A percentile compares a stretch with the other conserved stretches of the same genome.
phyloP scores from a whole-genome alignment of 31 red algal species.

The Asparagopsis taxiformis region DNA sequence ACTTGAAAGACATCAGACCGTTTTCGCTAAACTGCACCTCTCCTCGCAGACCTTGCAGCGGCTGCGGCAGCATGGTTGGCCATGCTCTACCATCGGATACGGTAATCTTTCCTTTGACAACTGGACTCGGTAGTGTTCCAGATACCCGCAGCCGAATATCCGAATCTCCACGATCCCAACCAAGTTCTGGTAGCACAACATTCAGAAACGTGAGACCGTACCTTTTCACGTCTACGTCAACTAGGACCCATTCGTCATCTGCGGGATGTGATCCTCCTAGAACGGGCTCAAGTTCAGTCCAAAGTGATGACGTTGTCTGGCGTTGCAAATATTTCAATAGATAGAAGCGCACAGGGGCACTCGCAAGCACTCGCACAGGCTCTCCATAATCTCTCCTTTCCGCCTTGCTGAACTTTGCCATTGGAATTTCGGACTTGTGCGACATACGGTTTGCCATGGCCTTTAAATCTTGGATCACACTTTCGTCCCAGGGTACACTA shows the following conservation, averaged over 20 bases:
- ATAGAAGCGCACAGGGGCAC: slow-evolving; percentile 58
- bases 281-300: slow-evolving; percentile 27
- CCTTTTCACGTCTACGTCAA: slow-evolving; percentile 49
- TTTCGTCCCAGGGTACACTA: slow-evolving; percentile 22
- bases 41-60: slow-evolving; percentile 23
- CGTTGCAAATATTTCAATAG: slow-evolving; percentile 35
- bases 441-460: slow-evolving; percentile 22
- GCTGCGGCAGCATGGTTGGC: slow-evolving; percentile 13
- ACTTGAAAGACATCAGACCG: slow-evolving; percentile 22
- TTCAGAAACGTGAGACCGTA: slow-evolving; percentile 51
- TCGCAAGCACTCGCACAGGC: slow-evolving; percentile 26
- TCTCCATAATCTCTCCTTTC: slow-evolving; percentile 12
- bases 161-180: slow-evolving; percentile 44
- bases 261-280: slow-evolving; percentile 32
- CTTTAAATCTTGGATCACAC: slow-evolving; percentile 10
- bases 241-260: slow-evolving; percentile 58
- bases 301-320: slow-evolving; percentile 15
- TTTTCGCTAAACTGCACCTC: slow-evolving; percentile 41
- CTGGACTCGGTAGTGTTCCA: slow-evolving; percentile 36
- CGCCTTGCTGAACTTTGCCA: not conserved
- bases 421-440: not conserved
- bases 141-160: slow-evolving; percentile 43
- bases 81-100: slow-evolving; percentile 34
- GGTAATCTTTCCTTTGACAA: slow-evolving; percentile 14
- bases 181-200: slow-evolving; percentile 34